Evolutionary conservation across 352 stramenopile genomes (phyloP).

Genomic region (Aphanomyces invadans): DNA sequence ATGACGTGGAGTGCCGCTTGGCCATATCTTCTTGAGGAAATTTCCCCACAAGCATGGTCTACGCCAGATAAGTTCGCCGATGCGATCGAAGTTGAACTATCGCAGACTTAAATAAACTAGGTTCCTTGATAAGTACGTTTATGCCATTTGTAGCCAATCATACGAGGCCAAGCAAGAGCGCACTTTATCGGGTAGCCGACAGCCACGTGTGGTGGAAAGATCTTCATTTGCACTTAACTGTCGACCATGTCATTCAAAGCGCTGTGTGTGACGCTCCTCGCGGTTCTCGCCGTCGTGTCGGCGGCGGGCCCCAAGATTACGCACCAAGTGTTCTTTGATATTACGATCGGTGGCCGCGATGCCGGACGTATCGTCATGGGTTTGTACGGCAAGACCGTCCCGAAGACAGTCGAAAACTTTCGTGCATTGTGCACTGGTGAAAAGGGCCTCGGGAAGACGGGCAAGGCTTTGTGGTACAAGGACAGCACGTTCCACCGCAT

Average conservation of each 20-base stretch:
- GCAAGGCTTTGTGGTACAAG: conserved; percentile 97
- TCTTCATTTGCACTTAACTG: conserved; percentile 15
- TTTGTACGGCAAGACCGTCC: conserved; percentile 76
- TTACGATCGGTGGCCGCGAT: conserved; percentile 87
- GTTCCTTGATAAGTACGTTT: not conserved
- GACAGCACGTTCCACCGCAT: conserved; percentile 94
- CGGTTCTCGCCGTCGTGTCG: conserved; percentile 34
- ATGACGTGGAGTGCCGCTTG: too few relatives aligned
- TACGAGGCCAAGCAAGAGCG: not conserved
- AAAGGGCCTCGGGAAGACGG: conserved; percentile 76
- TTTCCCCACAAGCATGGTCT: too few relatives aligned
- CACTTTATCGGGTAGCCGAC: not conserved
- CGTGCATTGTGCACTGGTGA: conserved; percentile 61
- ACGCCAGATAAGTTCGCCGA: too few relatives aligned
- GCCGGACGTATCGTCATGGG: conserved; percentile 80
- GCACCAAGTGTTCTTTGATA: conserved; percentile 94
- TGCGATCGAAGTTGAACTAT: not conserved
- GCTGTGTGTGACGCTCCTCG: not conserved
- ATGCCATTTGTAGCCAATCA: not conserved
- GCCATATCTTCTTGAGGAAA: too few relatives aligned
- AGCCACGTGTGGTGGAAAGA: not conserved
- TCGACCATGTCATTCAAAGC: conserved; percentile 15
- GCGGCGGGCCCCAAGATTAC: conserved; percentile 66
- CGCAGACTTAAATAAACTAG: not conserved
- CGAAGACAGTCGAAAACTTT: conserved; percentile 77